Evolutionary conservation across 2,329 filamentous ascomycete genomes (phyloP), one percentile per base, ranked within the genome.

Genomic region (Aspergillus pseudonomiae): DNA sequence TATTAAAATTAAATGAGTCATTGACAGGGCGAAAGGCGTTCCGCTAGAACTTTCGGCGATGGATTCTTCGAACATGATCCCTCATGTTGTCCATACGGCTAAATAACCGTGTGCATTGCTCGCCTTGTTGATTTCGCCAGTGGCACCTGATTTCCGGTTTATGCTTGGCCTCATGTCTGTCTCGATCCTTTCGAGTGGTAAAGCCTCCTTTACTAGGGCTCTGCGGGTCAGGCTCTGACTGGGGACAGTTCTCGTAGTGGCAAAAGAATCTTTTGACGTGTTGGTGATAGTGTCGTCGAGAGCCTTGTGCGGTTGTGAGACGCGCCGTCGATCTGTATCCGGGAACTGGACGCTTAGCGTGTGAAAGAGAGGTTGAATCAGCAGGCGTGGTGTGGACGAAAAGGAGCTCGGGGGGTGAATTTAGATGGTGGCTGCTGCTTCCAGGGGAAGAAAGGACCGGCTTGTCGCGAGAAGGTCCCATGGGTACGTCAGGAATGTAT

Each of bases 21-120:
- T 19, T 5, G 0, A 3, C 21, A 52, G 3, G 46, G 7, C 16
- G n/a, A 19, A n/a, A 11, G 28, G 14, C 1, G 3, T 4, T 19
- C 26, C 46, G 11, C 48, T 52, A 52, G 28, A 30, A 32, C 10
- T 21, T 52, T 34, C 10, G 28, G 1, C 30, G 16, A 32, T 52
- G 48, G 7, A 52, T 52, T 6, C 48, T 21, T 12, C 48, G 48
- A 19, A 34, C 28, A 32, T 52, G 48, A n/a, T 52, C 48, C 28
- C 48, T 52, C 48, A 52, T 52, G 30, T 52, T 52, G 21, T 52
- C 48, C 48, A 52, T 52, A 4, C 48, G 48, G 48, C 48, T 52
- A 21, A 52, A 52, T 9, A 52, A 16, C n/a, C 48, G 28, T n/a
- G 48, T 52, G 48, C 48, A 52, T 52, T 52, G 48, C 48, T 52